Evolutionary conservation across 805 yeast genomes (phyloP).

Genomic region (Komagataella pastoris): DNA sequence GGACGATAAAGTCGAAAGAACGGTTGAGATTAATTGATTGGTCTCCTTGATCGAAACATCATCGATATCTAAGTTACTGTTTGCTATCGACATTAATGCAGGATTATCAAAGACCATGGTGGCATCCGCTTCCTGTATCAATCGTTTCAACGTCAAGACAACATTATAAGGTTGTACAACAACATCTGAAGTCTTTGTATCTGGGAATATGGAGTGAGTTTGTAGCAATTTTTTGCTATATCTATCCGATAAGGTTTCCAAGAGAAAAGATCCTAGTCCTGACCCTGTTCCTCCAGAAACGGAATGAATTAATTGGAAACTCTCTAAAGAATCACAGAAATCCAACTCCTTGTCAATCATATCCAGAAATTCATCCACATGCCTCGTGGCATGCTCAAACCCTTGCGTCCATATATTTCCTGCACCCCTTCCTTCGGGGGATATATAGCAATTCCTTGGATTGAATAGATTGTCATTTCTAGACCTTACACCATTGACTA

Average conservation of each 20-base stretch:
- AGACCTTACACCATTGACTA: constrained; percentile 44
- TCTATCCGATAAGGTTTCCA: constrained; percentile 70
- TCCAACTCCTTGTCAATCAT: constrained; percentile 85
- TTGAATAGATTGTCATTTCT: constrained; percentile 54
- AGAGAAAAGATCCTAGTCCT: constrained; percentile 75
- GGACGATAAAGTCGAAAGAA: constrained; percentile 74
- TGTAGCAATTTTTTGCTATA: constrained; percentile 73
- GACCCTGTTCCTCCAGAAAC: constrained; percentile 99
- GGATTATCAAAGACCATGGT: constrained; percentile 87
- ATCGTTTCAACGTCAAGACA: constrained; percentile 64
- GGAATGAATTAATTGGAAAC: constrained; percentile 83
- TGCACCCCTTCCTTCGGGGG: constrained; percentile 83
- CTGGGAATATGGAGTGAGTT: constrained; percentile 82
- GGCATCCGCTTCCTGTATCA: constrained; percentile 77
- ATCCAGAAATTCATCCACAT: constrained; percentile 64
- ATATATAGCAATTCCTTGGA: constrained; percentile 67
- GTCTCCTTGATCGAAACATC: constrained; percentile 65
- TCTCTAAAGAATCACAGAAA: constrained; percentile 77
- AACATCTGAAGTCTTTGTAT: constrained; percentile 69
- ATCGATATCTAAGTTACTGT: constrained; percentile 38
- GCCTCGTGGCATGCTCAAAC: constrained; percentile 54
- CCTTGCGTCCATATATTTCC: constrained; percentile 97
- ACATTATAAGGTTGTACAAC: constrained; percentile 97
- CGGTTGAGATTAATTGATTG: constrained; percentile 76
- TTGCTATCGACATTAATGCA: constrained; percentile 64